Percentiles rank a stretch among this genome's conserved stretches.
phyloP scores from a whole-genome alignment of 768 basidiomycete genomes.

The Podaxis sp. region DNA sequence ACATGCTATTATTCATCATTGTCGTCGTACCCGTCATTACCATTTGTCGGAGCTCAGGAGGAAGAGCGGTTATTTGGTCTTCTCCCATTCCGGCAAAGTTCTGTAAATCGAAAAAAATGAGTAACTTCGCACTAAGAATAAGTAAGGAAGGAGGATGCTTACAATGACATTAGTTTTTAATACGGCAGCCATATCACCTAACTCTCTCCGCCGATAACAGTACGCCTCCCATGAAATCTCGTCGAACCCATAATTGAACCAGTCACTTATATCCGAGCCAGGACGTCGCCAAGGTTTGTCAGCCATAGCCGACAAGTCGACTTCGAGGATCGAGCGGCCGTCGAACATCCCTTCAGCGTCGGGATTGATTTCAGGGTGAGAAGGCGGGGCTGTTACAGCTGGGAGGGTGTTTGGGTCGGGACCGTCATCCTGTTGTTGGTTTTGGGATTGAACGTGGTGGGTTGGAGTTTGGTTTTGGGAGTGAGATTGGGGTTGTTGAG shows the following conservation, averaged over 20 bases:
- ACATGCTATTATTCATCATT: conserved; percentile 44
- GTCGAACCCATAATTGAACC: conserved; percentile 99
- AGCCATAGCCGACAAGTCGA: conserved; percentile 70
- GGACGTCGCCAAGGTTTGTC: conserved; percentile 92
- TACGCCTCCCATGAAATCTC: conserved; percentile 96
- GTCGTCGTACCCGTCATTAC: conserved; percentile 81
- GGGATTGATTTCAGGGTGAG: conserved; percentile 79
- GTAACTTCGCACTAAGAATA: background rate
- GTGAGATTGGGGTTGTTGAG: conserved; percentile 20
- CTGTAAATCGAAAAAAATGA: conserved; percentile 36
- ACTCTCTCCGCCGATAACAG: conserved; percentile 77
- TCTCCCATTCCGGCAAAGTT: conserved; percentile 83
- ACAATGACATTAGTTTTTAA: conserved; percentile 85
- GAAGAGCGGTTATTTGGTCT: conserved; percentile 74
- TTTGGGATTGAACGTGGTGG: conserved; percentile 13
- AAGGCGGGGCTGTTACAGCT: conserved; percentile 67
- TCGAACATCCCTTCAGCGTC: conserved; percentile 63
- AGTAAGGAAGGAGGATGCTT: conserved; percentile 28
- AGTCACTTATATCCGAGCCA: conserved; percentile 92
- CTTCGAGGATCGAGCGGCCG: conserved; percentile 80
- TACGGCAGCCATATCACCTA: conserved; percentile 77
- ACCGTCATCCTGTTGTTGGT: conserved; percentile 41
- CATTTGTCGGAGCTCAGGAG: conserved; percentile 82
- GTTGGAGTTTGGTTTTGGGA: conserved; percentile 7
- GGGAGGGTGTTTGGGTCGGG: conserved; percentile 68